phyloP scores from a whole-genome alignment of 73 alveolate genomes.

The Uronychia setigera region DNA sequence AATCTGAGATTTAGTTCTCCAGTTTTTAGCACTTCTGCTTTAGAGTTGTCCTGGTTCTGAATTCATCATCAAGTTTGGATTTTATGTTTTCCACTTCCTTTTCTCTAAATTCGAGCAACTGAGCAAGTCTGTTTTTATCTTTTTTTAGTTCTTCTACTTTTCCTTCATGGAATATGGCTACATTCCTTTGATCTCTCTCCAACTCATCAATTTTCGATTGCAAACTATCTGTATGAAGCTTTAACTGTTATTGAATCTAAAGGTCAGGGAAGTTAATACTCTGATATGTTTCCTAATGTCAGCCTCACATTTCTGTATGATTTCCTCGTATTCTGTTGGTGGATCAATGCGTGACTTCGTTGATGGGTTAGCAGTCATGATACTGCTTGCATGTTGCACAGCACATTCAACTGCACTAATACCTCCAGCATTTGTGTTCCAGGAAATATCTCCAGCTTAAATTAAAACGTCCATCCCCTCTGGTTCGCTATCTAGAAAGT shows the following conservation, averaged over 20 bases:
- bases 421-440: conserved; percentile 5
- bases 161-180: not conserved
- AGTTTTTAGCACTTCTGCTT: not conserved
- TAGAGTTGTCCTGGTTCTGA: not conserved
- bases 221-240: conserved; percentile 81
- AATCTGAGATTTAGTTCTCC: not conserved
- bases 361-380: conserved; percentile 16
- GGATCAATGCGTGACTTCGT: conserved; percentile 41
- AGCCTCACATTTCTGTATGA: conserved; percentile 81
- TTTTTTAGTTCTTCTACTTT: conserved; percentile 33
- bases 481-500: not conserved
- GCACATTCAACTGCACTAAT: conserved; percentile 26
- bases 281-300: conserved; percentile 91
- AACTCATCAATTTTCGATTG: conserved; percentile 85
- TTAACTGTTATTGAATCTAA: conserved; percentile 87
- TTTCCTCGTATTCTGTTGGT: conserved; percentile 83
- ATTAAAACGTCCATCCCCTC: not conserved
- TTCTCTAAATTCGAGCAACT: conserved; percentile 24
- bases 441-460: not conserved
- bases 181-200: conserved; percentile 59
- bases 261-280: conserved; percentile 6
- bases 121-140: conserved; percentile 40
- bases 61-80: not conserved
- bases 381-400: conserved; percentile 20
- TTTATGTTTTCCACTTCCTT: conserved; percentile 6